Base-by-base conservation (phyloP, 805 yeast genomes). In the Candida wancherniae region DNA sequence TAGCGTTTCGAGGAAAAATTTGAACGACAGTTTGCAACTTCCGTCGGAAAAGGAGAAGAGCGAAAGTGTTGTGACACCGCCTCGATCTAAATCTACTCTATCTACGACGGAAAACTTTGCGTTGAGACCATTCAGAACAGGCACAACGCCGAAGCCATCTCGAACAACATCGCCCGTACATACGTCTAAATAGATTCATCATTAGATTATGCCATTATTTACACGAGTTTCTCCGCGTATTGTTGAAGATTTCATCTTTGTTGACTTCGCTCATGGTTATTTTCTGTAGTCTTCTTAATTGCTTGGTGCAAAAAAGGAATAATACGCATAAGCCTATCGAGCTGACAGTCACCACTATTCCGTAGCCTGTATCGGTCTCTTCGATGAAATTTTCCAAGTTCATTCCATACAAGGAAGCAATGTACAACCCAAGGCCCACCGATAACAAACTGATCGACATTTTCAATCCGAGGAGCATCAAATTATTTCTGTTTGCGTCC, bases 321-420 rank as follows among this genome's bases (percentile, higher is more conserved):
- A 87, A 60, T 5, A 62, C 42, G 1, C 68, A 34, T 20, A 73
- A 44, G 3, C 58, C 29, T 7, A 73, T 49, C 2, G 77, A 61
- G 0, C 80, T 62, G 2, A 66, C 38, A 1, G 67, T 54, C 1
- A 76, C 53, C 5, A 63, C 53, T 5, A 47, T 24, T 37, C 61
- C 64, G 51, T 86, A 84, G 19, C 96, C 96, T 41, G 71, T 69
- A 33, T 73, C 71, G 1, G 77, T 63, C 34, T 87, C 95, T 53
- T 92, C 99, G 14, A 92, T 79, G 51, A 84, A 87, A 58, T 90
- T 92, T 50, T 83, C 85, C 54, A 92, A 63, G 57, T 92, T 92
- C 98, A 92, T 92, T 20, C 99, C 99, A 56, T 88, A 92, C 8
- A 86, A 63, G 0, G 96, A 82, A 2, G 95, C 92, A 10, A 85